Percentiles rank a stretch among this genome's conserved stretches.
Conservation (phyloP, 768 basidiomycete species). For the Collybiopsis luxurians region DNA sequence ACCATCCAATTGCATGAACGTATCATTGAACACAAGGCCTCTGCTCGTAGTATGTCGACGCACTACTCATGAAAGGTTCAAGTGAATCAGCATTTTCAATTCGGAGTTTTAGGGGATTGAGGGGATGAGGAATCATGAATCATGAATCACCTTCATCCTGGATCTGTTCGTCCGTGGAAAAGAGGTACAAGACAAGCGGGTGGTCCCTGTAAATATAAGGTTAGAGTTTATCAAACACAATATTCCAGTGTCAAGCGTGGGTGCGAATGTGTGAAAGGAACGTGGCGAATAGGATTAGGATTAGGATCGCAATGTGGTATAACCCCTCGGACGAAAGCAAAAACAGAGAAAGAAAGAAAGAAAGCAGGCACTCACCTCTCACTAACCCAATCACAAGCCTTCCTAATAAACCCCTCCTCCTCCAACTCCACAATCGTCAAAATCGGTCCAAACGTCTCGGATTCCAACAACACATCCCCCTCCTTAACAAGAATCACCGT, state of each 20-base stretch:
- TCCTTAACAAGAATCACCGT: slow-evolving; percentile 62
- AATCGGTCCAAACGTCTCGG: slow-evolving; percentile 85
- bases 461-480: slow-evolving; percentile 74
- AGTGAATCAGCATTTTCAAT: not conserved
- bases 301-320: too few species aligned
- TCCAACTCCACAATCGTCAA: slow-evolving; percentile 73
- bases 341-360: not conserved
- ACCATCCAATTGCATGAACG: slow-evolving; percentile 59
- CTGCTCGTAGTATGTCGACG: slow-evolving; percentile 72
- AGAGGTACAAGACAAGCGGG: slow-evolving; percentile 77
- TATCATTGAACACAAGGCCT: slow-evolving; percentile 69
- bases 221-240: too few species aligned
- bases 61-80: slow-evolving; percentile 38
- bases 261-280: too few species aligned
- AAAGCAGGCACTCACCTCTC: slow-evolving; percentile 26
- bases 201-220: slow-evolving; percentile 35
- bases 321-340: not conserved
- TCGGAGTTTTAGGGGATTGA: not conserved
- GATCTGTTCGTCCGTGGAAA: slow-evolving; percentile 55
- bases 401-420: slow-evolving; percentile 44
- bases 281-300: too few species aligned
- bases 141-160: slow-evolving; percentile 57
- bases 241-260: too few species aligned
- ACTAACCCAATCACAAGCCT: slow-evolving; percentile 62
- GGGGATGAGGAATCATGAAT: not conserved